Evolutionary conservation across 768 basidiomycete species (phyloP), one percentile per base, ranked within the genome.

Genomic region (Mycena albidolilacea): DNA sequence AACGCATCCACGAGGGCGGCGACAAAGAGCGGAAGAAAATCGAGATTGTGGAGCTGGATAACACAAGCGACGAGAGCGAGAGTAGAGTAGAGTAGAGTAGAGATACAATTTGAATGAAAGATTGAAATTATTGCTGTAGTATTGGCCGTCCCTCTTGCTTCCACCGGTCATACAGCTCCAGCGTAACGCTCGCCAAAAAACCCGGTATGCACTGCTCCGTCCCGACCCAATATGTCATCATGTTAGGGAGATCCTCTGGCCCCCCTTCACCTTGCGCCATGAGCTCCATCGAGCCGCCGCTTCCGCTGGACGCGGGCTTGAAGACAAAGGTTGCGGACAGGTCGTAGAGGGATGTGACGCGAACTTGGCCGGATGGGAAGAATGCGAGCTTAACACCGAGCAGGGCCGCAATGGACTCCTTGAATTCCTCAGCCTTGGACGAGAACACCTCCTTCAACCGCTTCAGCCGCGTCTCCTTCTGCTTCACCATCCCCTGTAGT

Each of bases 341-440:
- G 74, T 98, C 97, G 83, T 93, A 98, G 76, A 95, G 88, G n/a
- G 93, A 94, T 6, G 96, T 97, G 72, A 98, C 91, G 23, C 95
- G 89, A 61, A 98, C 93, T 76, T 95, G 91, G 0, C 97, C 97
- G 63, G 95, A 96, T 17, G 93, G 94, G 78, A 95, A 95, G 80
- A 98, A 98, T 1, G 93, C 92, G 62, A 98, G 89, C 77, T 97
- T 96, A 79, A 96, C 92, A 7, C 97, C 97, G 0, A 98, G 88
- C 61, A 99, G 93, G 0, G 94, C 92, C 5, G 93, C 92, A 71
- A 98, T 93, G 7, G 96, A 92, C 79, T 97, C 95, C 48, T 95
- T 90, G 85, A 99, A 97, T 78, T 98, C 97, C 70, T 93, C 90
- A 10, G 92, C 92, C 81, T 98, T 98, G 43, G 91, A 90, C 0